phyloP scores from a whole-genome alignment of 768 basidiomycete species.

The Tricholomella constricta region DNA sequence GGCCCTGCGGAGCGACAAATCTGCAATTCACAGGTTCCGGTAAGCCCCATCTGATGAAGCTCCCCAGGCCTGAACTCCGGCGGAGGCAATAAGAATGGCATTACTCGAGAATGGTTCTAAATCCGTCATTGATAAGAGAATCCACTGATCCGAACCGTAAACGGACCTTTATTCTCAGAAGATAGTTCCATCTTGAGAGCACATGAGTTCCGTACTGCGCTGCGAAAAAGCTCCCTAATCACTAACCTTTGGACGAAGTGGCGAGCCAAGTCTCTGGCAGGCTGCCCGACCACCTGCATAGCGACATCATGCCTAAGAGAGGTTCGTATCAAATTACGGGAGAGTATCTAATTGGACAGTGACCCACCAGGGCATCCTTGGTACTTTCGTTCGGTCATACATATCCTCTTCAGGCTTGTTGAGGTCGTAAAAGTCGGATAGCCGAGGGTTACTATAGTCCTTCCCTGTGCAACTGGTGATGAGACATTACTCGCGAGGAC shows the following conservation, averaged over 20 bases:
- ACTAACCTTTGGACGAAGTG: conserved; percentile 90
- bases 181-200: conserved; percentile 81
- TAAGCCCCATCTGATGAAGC: conserved; percentile 75
- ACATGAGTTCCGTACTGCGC: conserved; percentile 4
- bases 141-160: conserved; percentile 16
- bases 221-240: conserved; percentile 16
- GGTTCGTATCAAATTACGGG: background rate
- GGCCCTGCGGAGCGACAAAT: conserved; percentile 94
- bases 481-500: background rate
- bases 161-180: conserved; percentile 87
- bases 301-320: conserved; percentile 89
- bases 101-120: conserved; percentile 86
- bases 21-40: conserved; percentile 96
- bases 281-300: conserved; percentile 94
- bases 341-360: background rate
- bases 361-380: conserved; percentile 91
- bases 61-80: conserved; percentile 88
- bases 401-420: conserved; percentile 93
- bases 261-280: conserved; percentile 89
- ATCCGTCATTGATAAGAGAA: conserved; percentile 10
- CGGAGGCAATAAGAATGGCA: conserved; percentile 94
- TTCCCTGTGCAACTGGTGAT: conserved; percentile 59
- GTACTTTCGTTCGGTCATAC: conserved; percentile 88
- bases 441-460: conserved; percentile 91
- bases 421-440: conserved; percentile 82